Conservation (phyloP, 2,329 filamentous ascomycete species). For the Mycosphaerella sp. region DNA sequence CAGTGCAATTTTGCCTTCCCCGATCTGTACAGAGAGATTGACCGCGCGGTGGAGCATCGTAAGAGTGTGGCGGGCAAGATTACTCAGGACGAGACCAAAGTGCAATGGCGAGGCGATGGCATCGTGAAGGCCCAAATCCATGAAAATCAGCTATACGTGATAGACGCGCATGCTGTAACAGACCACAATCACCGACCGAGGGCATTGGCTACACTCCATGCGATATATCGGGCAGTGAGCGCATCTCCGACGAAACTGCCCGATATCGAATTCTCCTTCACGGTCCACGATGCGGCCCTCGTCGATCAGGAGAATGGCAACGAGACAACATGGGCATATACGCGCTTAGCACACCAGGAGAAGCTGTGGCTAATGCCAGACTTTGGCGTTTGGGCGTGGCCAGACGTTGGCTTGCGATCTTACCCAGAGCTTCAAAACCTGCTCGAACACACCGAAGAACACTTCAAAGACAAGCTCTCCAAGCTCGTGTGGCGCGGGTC, state of each 20-base stretch:
- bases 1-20: conserved; percentile 32
- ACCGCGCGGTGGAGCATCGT: conserved; percentile 26
- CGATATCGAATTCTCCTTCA: conserved; percentile 42
- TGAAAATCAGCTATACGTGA: conserved; percentile 30
- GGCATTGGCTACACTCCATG: conserved; percentile 38
- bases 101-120: conserved; percentile 23
- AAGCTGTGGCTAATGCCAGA: conserved; percentile 49
- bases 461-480: conserved; percentile 23
- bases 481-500: conserved; percentile 31
- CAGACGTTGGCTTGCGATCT: conserved; percentile 36
- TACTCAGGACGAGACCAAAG: conserved; percentile 21
- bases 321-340: conserved; percentile 26
- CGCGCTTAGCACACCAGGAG: conserved; percentile 30
- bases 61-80: conserved; percentile 20
- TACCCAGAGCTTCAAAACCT: conserved; percentile 17
- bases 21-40: conserved; percentile 29
- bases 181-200: conserved; percentile 25
- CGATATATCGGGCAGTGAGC: conserved; percentile 43
- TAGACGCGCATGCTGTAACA: conserved; percentile 24
- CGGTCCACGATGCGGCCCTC: conserved; percentile 41
- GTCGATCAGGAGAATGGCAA: conserved; percentile 15
- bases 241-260: conserved; percentile 38
- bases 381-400: conserved; percentile 49
- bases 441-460: conserved; percentile 21
- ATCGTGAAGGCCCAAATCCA: conserved; percentile 27